Evolutionary conservation across 495 filamentous ascomycete species (phyloP).

Genomic region (Hypoxylon lenormandii): DNA sequence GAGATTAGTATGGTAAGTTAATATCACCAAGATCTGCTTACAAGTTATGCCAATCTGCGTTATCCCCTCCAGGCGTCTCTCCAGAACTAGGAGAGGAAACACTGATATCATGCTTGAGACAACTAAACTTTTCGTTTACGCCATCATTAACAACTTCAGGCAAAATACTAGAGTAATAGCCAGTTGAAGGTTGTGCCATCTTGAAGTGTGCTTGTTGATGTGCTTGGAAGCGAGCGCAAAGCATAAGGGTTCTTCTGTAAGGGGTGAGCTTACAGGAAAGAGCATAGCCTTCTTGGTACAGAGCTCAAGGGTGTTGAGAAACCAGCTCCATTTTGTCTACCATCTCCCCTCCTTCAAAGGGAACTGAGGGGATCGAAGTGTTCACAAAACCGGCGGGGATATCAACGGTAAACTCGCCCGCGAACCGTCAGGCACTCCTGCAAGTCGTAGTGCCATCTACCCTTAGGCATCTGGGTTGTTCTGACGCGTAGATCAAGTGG

Average conservation of each 20-base stretch:
- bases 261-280: not conserved
- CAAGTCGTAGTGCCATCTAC: not conserved
- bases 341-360: not conserved
- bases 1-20: not conserved
- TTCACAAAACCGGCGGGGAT: not conserved
- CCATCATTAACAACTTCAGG: too few relatives aligned
- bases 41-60: not conserved
- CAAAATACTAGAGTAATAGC: too few relatives aligned
- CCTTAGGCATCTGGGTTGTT: not conserved
- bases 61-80: not conserved
- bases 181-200: not conserved
- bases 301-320: not conserved
- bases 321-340: not conserved
- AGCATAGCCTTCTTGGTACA: not conserved
- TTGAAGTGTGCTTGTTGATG: not conserved
- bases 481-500: not conserved
- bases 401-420: not conserved
- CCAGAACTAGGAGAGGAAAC: not conserved
- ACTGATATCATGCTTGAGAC: too few relatives aligned
- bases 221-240: not conserved
- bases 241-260: not conserved
- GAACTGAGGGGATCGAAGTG: not conserved
- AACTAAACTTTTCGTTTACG: too few relatives aligned
- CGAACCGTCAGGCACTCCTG: not conserved
- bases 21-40: not conserved